These are phyloP conservation scores for Williopsis jadinii DNA, from an alignment of 1,139 yeast genomes.

Conservation along the genomic window DNA sequence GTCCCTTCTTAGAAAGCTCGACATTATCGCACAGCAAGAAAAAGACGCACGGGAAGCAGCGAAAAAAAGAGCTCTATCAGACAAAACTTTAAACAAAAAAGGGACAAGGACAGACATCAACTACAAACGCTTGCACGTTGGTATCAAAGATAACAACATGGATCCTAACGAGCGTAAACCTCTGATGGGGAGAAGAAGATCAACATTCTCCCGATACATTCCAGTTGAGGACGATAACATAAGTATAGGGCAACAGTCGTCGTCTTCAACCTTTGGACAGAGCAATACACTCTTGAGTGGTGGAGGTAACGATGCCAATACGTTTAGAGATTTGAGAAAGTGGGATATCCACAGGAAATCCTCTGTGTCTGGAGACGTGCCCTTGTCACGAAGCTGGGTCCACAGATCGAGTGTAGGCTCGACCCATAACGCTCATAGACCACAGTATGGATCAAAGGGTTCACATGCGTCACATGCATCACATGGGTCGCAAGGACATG, in stretches of 20 bases:
- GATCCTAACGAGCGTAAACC: neutral
- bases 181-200: slow-evolving; percentile 3
- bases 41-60: no score
- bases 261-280: neutral
- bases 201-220: slow-evolving; percentile 6
- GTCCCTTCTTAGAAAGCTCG: no score
- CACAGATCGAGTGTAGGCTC: slow-evolving; percentile 11
- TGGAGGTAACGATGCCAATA: neutral
- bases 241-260: neutral
- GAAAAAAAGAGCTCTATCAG: no score
- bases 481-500: no score
- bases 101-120: no score
- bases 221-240: slow-evolving; percentile 1
- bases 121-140: no score
- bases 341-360: slow-evolving; percentile 3
- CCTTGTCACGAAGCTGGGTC: slow-evolving; percentile 16
- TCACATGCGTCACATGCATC: no score
- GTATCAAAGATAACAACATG: neutral
- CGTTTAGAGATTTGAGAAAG: slow-evolving; percentile 14
- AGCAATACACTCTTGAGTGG: neutral
- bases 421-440: no score
- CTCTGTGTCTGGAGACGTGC: slow-evolving; percentile 1
- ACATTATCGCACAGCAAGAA: no score
- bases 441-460: no score
- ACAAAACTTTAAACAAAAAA: no score